phyloP scores from a whole-genome alignment of 108 stramenopile genomes.

The Cyclotella baltica region DNA sequence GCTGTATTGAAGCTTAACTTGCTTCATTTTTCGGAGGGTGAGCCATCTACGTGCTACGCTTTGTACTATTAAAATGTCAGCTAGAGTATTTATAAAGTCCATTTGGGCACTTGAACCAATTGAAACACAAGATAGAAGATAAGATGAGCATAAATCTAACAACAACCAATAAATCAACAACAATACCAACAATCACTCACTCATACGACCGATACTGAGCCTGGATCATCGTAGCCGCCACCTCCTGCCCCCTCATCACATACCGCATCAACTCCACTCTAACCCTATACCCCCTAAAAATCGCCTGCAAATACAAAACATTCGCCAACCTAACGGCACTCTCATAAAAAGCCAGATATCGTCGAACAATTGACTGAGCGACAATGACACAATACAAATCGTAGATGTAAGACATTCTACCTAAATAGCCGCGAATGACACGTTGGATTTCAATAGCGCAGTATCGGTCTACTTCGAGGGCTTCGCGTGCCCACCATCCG shows the following conservation, averaged over 20 bases:
- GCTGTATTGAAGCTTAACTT: neutral
- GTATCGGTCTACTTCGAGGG: slow-evolving; percentile 68
- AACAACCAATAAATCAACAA: too few species aligned
- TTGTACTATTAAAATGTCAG: slow-evolving; percentile 70
- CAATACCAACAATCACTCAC: too few species aligned
- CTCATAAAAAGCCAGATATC: slow-evolving; percentile 52
- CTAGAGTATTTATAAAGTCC: slow-evolving; percentile 63
- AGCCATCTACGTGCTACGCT: slow-evolving; percentile 72
- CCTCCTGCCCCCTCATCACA: slow-evolving; percentile 44
- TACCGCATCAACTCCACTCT: slow-evolving; percentile 44
- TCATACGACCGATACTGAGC: slow-evolving; percentile 66
- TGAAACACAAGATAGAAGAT: too few species aligned
- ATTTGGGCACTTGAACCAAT: too few species aligned
- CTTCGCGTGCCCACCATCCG: slow-evolving; percentile 87
- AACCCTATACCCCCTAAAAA: slow-evolving; percentile 58
- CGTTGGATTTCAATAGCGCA: slow-evolving; percentile 79
- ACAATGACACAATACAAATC: slow-evolving; percentile 62
- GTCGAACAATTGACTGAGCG: slow-evolving; percentile 61
- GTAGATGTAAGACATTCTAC: slow-evolving; percentile 48
- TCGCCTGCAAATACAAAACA: slow-evolving; percentile 67
- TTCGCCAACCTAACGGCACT: slow-evolving; percentile 57
- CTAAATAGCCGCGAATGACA: slow-evolving; percentile 45
- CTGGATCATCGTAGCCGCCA: slow-evolving; percentile 68
- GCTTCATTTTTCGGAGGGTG: slow-evolving; percentile 27
- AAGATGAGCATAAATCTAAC: too few species aligned